Conservation (phyloP, 768 basidiomycete species). For the Collybiopsis luxurians region DNA sequence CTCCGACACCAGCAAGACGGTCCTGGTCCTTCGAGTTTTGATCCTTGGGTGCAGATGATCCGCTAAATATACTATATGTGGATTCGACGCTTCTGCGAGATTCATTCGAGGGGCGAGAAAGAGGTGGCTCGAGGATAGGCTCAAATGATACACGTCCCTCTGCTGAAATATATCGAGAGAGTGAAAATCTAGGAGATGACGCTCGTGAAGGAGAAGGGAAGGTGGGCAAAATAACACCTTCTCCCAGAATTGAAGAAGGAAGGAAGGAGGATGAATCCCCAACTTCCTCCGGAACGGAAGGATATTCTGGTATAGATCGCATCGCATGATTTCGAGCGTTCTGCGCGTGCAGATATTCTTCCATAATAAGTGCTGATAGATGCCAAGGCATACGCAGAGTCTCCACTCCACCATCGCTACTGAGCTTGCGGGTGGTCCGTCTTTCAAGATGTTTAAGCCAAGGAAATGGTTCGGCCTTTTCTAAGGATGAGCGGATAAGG, state of each 20-base stretch:
- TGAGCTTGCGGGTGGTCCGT: conserved; percentile 25
- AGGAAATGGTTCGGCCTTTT: conserved; percentile 64
- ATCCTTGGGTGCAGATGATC: conserved; percentile 23
- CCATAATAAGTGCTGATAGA: conserved; percentile 65
- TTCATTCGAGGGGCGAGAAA: conserved; percentile 26
- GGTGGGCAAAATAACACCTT: conserved; percentile 1
- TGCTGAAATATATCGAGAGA: conserved; percentile 33
- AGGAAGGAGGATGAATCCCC: not conserved
- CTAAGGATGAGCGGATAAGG: conserved; percentile 48
- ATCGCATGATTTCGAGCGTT: conserved; percentile 27
- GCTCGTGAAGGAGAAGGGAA: conserved; percentile 11
- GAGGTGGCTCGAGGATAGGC: conserved; percentile 40
- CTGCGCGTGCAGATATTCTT: conserved; percentile 56
- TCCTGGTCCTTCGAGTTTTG: conserved; percentile 8
- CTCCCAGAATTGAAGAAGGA: not conserved
- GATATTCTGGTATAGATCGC: conserved; percentile 46
- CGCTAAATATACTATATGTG: conserved; percentile 32
- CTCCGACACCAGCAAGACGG: conserved; percentile 17
- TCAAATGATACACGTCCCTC: conserved; percentile 60
- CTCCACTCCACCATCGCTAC: not conserved
- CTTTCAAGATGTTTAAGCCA: conserved; percentile 72
- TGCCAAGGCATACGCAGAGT: conserved; percentile 49
- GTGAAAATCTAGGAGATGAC: conserved; percentile 32
- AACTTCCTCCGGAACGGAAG: not conserved
- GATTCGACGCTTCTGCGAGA: conserved; percentile 45